Evolutionary conservation across 2,329 filamentous ascomycete species (phyloP).

Genomic region (Phoma sp.): DNA sequence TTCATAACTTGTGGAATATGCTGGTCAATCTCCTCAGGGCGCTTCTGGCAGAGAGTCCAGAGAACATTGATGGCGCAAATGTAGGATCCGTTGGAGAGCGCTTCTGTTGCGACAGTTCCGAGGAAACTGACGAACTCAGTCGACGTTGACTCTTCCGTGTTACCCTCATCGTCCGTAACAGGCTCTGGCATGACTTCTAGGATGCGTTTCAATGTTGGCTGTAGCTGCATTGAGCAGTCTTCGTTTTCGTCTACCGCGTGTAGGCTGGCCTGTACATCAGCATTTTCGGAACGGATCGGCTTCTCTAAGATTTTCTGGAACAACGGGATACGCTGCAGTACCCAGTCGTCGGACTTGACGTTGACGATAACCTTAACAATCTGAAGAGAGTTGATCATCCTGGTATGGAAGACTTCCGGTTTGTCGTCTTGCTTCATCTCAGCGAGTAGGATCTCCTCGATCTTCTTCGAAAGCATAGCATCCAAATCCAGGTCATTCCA

Average conservation of each 20-base stretch:
- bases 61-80: constrained; percentile 90
- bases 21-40: constrained; percentile 84
- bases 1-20: constrained; percentile 92
- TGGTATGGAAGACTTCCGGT: constrained; percentile 76
- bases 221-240: constrained; percentile 64
- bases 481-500: constrained; percentile 95
- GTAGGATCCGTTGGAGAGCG: constrained; percentile 79
- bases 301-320: constrained; percentile 92
- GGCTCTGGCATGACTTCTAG: constrained; percentile 84
- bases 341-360: constrained; percentile 88
- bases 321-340: constrained; percentile 75
- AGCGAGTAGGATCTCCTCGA: constrained; percentile 80
- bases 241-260: constrained; percentile 77
- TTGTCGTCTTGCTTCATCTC: constrained; percentile 64
- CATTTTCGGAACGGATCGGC: constrained; percentile 82
- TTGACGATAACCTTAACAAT: constrained; percentile 89
- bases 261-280: constrained; percentile 91
- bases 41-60: constrained; percentile 87
- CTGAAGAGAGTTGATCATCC: constrained; percentile 92
- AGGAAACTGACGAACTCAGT: constrained; percentile 88
- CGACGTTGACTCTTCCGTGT: constrained; percentile 75
- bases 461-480: constrained; percentile 81
- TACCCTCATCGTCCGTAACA: constrained; percentile 82
- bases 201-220: constrained; percentile 79
- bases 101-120: constrained; percentile 85